Evolutionary conservation across 2,329 filamentous ascomycete species (phyloP).

Genomic region (Pseudogymnoascus sp.): DNA sequence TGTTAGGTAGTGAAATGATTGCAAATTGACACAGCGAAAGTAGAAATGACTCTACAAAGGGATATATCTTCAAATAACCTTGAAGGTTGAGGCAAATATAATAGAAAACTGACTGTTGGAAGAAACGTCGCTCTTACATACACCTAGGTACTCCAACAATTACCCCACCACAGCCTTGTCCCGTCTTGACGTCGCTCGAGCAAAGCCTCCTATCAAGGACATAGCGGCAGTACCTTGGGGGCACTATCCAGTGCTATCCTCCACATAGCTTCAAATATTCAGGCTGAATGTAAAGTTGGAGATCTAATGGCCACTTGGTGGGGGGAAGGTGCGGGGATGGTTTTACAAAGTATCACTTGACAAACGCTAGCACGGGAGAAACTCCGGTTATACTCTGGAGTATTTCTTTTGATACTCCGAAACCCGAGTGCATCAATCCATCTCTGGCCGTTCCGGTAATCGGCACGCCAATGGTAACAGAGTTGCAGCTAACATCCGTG

Average conservation of each 20-base stretch:
- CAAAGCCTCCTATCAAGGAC: not conserved
- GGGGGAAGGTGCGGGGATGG: not conserved
- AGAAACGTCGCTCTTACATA: not conserved
- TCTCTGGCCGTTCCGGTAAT: not conserved
- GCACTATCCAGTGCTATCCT: not conserved
- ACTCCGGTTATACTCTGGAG: not conserved
- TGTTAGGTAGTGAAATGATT: not conserved
- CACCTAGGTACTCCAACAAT: not conserved
- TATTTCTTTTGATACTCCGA: not conserved
- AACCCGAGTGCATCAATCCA: not conserved
- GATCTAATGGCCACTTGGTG: not conserved
- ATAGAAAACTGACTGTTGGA: not conserved
- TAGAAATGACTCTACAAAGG: not conserved
- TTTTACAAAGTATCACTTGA: not conserved
- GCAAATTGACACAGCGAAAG: not conserved
- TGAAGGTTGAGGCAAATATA: not conserved
- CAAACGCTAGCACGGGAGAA: not conserved
- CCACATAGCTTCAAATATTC: not conserved
- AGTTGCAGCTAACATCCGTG: not conserved
- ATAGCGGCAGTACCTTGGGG: not conserved
- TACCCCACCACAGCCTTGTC: conserved; percentile 3
- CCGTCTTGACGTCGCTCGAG: not conserved
- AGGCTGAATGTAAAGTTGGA: conserved; percentile 6
- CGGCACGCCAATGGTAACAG: not conserved
- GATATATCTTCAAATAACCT: not conserved